Percentiles rank a stretch among this genome's conserved stretches.
phyloP scores from a whole-genome alignment of 345 rosid species.

The Pistacia vera region DNA sequence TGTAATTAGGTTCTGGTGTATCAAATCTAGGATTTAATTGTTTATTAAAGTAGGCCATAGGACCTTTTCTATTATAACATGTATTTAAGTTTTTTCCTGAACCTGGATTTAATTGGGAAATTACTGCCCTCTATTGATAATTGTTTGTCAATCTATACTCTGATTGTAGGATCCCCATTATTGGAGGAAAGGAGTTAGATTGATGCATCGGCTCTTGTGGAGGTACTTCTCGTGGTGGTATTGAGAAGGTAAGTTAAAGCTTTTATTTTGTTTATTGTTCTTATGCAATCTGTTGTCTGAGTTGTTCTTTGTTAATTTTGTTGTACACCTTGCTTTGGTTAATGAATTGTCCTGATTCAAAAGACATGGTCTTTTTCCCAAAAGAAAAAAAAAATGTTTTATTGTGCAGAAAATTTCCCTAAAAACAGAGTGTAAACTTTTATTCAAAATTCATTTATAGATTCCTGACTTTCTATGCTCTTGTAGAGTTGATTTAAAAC shows the following conservation, averaged over 20 bases:
- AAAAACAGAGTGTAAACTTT: not conserved
- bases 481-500: no score
- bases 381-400: not conserved
- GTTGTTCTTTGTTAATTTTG: not conserved
- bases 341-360: not conserved
- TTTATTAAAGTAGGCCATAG: not conserved
- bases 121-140: not conserved
- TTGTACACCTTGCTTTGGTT: not conserved
- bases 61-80: not conserved
- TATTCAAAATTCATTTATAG: not conserved
- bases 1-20: not conserved
- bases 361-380: no score
- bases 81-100: not conserved
- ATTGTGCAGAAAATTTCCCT: not conserved
- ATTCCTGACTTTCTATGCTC: not conserved
- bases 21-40: not conserved
- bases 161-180: slow-evolving; percentile 76
- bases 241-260: slow-evolving; percentile 69
- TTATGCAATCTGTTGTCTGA: not conserved
- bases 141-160: not conserved
- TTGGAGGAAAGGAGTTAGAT: slow-evolving; percentile 90
- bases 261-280: not conserved
- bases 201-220: slow-evolving; percentile 91
- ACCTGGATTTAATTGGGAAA: not conserved
- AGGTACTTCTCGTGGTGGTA: slow-evolving; percentile 97